phyloP scores from a whole-genome alignment of 2,329 filamentous ascomycete species.

The Nakataea oryzae region DNA sequence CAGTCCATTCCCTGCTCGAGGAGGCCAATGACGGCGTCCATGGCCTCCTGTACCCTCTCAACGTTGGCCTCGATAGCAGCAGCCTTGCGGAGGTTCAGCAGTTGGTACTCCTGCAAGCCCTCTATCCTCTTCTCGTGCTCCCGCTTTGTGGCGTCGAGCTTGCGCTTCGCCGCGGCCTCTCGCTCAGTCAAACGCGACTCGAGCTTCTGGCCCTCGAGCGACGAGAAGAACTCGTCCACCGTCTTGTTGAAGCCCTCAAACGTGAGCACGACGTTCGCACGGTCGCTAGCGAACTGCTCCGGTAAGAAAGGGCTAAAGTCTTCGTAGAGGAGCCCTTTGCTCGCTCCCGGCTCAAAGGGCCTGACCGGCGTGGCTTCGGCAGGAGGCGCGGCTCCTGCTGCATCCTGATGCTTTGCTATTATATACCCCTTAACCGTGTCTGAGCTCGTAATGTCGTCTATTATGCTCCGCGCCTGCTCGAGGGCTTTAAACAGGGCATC shows the following conservation, averaged over 20 bases:
- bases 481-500: constrained; percentile 59
- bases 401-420: constrained; percentile 52
- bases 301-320: constrained; percentile 94
- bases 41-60: constrained; percentile 84
- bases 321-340: constrained; percentile 58
- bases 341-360: constrained; percentile 4
- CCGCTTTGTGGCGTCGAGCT: constrained; percentile 71
- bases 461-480: constrained; percentile 57
- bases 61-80: constrained; percentile 84
- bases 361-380: neutral
- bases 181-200: constrained; percentile 74
- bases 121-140: constrained; percentile 82
- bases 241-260: constrained; percentile 85
- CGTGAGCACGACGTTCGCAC: constrained; percentile 56
- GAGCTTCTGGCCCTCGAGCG: constrained; percentile 85
- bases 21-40: constrained; percentile 85
- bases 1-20: constrained; percentile 95
- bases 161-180: constrained; percentile 70
- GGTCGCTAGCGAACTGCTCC: constrained; percentile 62
- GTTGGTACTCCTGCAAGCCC: constrained; percentile 70
- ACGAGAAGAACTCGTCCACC: constrained; percentile 95
- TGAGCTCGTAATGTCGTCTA: constrained; percentile 57
- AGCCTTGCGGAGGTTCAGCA: constrained; percentile 77
- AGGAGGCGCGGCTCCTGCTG: constrained; percentile 3
- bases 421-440: constrained; percentile 74